Evolutionary conservation across 2,329 filamentous ascomycete species (phyloP), one percentile per base, ranked within the genome.

Genomic region (Botryosphaeria agaves): DNA sequence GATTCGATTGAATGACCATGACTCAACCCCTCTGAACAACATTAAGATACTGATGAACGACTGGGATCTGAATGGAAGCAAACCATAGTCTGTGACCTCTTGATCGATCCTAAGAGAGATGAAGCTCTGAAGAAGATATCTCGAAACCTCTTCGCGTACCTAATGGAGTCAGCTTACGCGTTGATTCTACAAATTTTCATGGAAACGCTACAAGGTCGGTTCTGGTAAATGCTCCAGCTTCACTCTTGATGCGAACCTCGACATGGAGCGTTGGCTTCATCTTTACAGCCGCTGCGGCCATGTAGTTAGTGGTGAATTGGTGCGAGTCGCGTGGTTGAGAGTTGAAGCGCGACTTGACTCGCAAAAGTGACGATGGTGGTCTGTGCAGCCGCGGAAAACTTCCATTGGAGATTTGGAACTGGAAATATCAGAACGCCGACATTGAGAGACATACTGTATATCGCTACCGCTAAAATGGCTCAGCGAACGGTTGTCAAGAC

Each of bases 401-500:
- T n/a, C n/a, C n/a, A n/a, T n/a, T n/a, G n/a, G n/a, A n/a, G n/a
- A n/a, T n/a, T n/a, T n/a, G n/a, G n/a, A n/a, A n/a, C n/a, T n/a
- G n/a, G n/a, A n/a, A n/a, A n/a, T n/a, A n/a, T n/a, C n/a, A n/a
- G n/a, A n/a, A n/a, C n/a, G n/a, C n/a, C 15, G 3, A 8, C 29
- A 31, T 6, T 5, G n/a, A 23, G 17, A 23, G 14, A 24, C 3
- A 14, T 24, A 20, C 16, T 29, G 9, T 26, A 7, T 19, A 5
- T 36, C 18, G 5, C 24, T 17, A 25, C 32, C 12, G 14, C 14
- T 20, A 36, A 16, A 23, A 66, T 66, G 62, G 59, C 61, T 42
- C 67, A 66, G 46, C 65, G 66, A 51, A 55, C 65, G 36, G 59
- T 59, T 24, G 53, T 66, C 43, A 91, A 84, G 63, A 94, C 84